These are phyloP conservation scores for Handroanthus guayacan DNA, from an alignment of 257 asterid species.

Conservation along the genomic window DNA sequence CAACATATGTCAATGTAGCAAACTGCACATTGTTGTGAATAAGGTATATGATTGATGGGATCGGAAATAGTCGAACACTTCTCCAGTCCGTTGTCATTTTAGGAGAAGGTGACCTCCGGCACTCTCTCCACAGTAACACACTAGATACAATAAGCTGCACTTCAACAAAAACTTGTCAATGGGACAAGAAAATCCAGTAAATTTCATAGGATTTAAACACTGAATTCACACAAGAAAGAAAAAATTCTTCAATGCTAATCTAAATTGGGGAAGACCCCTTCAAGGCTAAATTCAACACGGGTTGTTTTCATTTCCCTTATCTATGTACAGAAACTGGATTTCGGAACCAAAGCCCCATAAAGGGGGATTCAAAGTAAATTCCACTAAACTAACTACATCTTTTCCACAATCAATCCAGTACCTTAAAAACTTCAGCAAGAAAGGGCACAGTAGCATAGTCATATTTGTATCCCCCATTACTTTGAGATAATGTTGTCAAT, in stretches of 20 bases:
- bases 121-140: slow-evolving; percentile 84
- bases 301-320: slow-evolving; percentile 10
- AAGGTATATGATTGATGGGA: slow-evolving; percentile 94
- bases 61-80: slow-evolving; percentile 76
- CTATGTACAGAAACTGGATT: not conserved
- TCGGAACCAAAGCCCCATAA: not conserved
- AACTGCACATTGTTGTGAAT: slow-evolving; percentile 98
- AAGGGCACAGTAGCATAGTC: slow-evolving; percentile 98
- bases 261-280: not conserved
- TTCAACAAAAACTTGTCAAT: slow-evolving; percentile 26
- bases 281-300: not conserved
- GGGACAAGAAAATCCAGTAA: slow-evolving; percentile 4
- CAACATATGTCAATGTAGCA: slow-evolving; percentile 95
- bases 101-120: slow-evolving; percentile 69
- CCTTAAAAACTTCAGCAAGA: slow-evolving; percentile 98
- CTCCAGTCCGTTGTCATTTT: slow-evolving; percentile 92
- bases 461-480: slow-evolving; percentile 81
- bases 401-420: slow-evolving; percentile 29
- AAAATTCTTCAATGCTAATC: not conserved
- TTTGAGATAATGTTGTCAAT: slow-evolving; percentile 90
- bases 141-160: slow-evolving; percentile 88
- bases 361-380: not conserved
- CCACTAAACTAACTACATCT: not conserved
- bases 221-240: not conserved
- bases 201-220: not conserved